Evolutionary conservation across 495 filamentous ascomycete species (phyloP).

Genomic region (Clavariopsis aquatica): DNA sequence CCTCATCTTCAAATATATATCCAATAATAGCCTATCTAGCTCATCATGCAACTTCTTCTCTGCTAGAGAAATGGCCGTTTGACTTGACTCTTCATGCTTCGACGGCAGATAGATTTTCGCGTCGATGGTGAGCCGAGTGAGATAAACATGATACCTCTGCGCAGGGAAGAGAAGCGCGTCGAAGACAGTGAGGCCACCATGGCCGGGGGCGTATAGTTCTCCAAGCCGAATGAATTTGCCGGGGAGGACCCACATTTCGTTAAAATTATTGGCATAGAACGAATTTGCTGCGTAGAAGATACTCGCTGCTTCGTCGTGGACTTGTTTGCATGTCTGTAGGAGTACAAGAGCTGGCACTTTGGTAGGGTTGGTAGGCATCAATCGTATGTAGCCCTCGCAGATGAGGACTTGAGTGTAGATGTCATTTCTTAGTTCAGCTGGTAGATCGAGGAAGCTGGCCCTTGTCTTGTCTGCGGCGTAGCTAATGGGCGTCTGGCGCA

Average conservation of each 20-base stretch:
- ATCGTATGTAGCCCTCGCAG: conserved; percentile 12
- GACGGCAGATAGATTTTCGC: background rate
- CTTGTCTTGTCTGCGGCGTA: conserved; percentile 3
- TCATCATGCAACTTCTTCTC: background rate
- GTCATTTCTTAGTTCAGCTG: conserved; percentile 22
- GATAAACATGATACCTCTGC: conserved; percentile 16
- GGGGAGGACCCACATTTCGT: background rate
- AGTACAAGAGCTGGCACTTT: conserved; percentile 9
- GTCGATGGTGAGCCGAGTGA: conserved; percentile 25
- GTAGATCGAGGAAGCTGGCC: conserved; percentile 27
- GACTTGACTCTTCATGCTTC: background rate
- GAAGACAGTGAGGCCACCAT: background rate
- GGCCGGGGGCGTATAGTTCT: background rate
- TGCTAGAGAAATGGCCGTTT: background rate
- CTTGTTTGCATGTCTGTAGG: conserved; percentile 20
- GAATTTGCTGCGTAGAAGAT: conserved; percentile 27
- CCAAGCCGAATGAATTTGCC: background rate
- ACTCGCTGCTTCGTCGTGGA: conserved; percentile 25
- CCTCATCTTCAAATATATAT: background rate
- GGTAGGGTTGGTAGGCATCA: background rate
- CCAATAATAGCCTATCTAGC: background rate
- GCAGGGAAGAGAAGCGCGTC: conserved; percentile 23
- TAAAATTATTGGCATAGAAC: conserved; percentile 13
- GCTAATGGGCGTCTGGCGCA: background rate
- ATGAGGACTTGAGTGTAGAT: conserved; percentile 23